Evolutionary conservation across 2,329 filamentous ascomycete species (phyloP).

Genomic region (Acarospora socialis): DNA sequence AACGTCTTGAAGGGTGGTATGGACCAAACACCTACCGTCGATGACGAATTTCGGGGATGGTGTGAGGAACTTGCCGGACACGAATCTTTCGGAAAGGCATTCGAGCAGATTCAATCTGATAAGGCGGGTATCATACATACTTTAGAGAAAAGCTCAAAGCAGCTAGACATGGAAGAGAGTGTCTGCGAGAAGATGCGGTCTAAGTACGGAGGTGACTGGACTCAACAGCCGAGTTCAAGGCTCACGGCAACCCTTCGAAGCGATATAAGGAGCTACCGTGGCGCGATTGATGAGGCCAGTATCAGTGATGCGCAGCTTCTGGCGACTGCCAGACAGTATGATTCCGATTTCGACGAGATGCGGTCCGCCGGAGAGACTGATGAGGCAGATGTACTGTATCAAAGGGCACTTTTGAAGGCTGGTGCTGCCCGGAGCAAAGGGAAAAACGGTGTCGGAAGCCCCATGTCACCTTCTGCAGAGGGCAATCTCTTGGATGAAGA

Average conservation of each 20-base stretch:
- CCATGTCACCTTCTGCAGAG: constrained; percentile 43
- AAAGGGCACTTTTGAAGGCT: constrained; percentile 68
- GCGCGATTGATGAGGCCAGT: constrained; percentile 77
- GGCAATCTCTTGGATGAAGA: constrained; percentile 82
- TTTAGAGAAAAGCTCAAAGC: constrained; percentile 69
- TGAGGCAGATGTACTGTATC: constrained; percentile 78
- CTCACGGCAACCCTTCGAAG: constrained; percentile 75
- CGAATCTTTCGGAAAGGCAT: constrained; percentile 61
- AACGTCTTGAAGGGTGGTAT: constrained; percentile 87
- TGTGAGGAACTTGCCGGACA: constrained; percentile 84
- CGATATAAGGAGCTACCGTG: constrained; percentile 76
- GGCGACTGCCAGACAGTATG: constrained; percentile 70
- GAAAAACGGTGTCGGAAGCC: constrained; percentile 49
- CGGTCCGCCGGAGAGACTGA: constrained; percentile 72
- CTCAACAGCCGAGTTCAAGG: constrained; percentile 83
- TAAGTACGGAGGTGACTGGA: constrained; percentile 93
- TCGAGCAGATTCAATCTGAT: constrained; percentile 64
- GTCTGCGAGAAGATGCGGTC: constrained; percentile 99
- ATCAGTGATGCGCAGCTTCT: constrained; percentile 76
- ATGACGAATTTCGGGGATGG: constrained; percentile 87
- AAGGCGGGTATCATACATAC: constrained; percentile 59
- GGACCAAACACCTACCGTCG: constrained; percentile 74
- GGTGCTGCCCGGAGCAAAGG: constrained; percentile 42
- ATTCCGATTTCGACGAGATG: constrained; percentile 90
- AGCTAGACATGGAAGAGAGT: constrained; percentile 91